Evolutionary conservation across 2,329 filamentous ascomycete genomes (phyloP).

Genomic region (Ophiostoma quercus): DNA sequence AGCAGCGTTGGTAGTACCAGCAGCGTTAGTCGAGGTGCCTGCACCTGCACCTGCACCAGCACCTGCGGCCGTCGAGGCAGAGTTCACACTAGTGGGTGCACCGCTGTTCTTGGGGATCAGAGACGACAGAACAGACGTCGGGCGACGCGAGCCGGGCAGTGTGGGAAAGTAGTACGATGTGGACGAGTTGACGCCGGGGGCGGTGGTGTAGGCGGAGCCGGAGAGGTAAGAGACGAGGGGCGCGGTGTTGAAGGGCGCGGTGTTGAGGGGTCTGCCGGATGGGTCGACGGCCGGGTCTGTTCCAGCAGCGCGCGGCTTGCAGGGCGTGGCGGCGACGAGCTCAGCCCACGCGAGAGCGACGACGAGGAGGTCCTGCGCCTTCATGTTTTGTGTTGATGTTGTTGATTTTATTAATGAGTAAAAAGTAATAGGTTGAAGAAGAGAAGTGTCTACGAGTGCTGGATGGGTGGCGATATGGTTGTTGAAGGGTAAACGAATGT

Average conservation of each 20-base stretch:
- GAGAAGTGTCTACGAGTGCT: not conserved
- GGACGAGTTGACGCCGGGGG: not conserved
- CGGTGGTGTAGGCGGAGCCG: constrained; percentile 3
- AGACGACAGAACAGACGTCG: not conserved
- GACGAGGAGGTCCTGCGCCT: constrained; percentile 11
- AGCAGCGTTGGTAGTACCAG: not conserved
- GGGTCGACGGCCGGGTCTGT: not conserved
- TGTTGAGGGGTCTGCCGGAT: not conserved
- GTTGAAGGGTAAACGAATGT: constrained; percentile 9
- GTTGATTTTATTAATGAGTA: not conserved
- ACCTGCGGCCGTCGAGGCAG: not conserved
- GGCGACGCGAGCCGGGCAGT: not conserved
- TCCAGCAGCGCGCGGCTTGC: constrained; percentile 1
- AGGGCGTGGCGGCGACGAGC: not conserved
- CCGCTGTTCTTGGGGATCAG: constrained; percentile 1
- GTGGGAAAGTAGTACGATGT: constrained; percentile 7
- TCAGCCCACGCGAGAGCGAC: constrained; percentile 2
- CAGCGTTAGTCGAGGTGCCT: not conserved
- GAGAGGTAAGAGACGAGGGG: constrained; percentile 8
- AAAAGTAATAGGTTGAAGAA: no score
- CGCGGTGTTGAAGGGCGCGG: not conserved
- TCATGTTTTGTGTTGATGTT: not conserved
- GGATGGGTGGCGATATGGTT: not conserved
- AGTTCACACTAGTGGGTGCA: not conserved
- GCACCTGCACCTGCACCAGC: not conserved